Conservation (phyloP, 2,329 filamentous ascomycete genomes). For the Akanthomyces uredinophilus region DNA sequence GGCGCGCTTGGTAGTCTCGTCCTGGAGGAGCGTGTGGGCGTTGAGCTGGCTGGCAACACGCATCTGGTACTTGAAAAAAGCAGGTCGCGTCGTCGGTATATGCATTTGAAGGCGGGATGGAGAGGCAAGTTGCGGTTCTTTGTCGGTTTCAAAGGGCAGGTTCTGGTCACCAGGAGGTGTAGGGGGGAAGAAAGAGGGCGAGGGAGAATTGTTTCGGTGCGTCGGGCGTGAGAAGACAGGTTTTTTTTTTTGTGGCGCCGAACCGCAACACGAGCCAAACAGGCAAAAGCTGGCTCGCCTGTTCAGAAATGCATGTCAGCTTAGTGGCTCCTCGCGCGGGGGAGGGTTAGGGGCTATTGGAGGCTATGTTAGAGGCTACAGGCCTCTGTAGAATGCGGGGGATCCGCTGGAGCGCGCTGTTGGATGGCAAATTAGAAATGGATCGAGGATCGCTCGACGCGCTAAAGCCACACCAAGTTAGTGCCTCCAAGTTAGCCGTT, state of each 20-base stretch:
- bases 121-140: not conserved
- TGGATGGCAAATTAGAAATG: not conserved
- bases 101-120: conserved; percentile 45
- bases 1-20: conserved; percentile 47
- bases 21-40: conserved; percentile 37
- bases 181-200: conserved; percentile 15
- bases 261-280: conserved; percentile 1
- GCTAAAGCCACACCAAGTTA: not conserved
- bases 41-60: conserved; percentile 46
- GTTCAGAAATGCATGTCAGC: conserved; percentile 10
- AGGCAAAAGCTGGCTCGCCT: not conserved
- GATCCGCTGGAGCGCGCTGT: not conserved
- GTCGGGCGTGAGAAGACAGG: conserved; percentile 2
- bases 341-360: no score
- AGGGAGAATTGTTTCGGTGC: not conserved
- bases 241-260: conserved; percentile 4
- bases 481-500: not conserved
- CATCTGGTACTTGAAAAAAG: conserved; percentile 55
- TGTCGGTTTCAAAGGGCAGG: not conserved
- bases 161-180: conserved; percentile 25
- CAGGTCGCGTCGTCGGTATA: conserved; percentile 45
- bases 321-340: not conserved
- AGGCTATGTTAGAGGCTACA: no score
- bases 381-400: not conserved
- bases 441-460: not conserved